Evolutionary conservation across 2,329 filamentous ascomycete genomes (phyloP).

Genomic region (Domatiomyces catenatus): DNA sequence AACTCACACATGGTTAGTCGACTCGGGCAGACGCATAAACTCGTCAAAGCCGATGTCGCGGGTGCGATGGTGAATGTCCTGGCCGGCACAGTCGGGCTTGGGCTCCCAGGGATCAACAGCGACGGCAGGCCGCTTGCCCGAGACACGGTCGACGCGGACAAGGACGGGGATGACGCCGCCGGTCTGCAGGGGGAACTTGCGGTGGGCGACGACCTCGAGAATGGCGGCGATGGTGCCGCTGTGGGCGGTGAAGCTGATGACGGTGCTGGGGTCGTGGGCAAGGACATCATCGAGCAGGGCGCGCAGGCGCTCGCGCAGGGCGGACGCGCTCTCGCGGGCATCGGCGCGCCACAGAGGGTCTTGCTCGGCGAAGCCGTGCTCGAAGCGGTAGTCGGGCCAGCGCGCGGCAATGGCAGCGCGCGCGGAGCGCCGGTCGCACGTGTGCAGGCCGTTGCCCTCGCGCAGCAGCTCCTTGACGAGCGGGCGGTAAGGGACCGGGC

Average conservation of each 20-base stretch:
- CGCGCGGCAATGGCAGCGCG: slow-evolving; percentile 29
- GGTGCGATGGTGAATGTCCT: neutral
- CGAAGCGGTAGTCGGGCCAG: slow-evolving; percentile 31
- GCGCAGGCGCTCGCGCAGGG: slow-evolving; percentile 32
- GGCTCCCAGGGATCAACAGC: slow-evolving; percentile 1
- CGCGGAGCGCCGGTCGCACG: slow-evolving; percentile 43
- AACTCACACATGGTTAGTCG: neutral
- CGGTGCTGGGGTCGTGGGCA: slow-evolving; percentile 29
- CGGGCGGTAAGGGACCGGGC: slow-evolving; percentile 25
- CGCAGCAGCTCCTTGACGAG: slow-evolving; percentile 43
- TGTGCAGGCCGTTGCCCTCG: slow-evolving; percentile 46
- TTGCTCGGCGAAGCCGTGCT: slow-evolving; percentile 40
- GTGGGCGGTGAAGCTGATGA: slow-evolving; percentile 43
- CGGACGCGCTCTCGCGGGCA: slow-evolving; percentile 33
- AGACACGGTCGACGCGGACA: slow-evolving; percentile 25
- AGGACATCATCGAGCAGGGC: slow-evolving; percentile 40
- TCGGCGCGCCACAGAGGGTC: slow-evolving; percentile 39
- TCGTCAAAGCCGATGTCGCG: neutral
- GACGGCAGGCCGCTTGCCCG: slow-evolving; percentile 1
- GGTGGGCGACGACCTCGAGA: slow-evolving; percentile 32
- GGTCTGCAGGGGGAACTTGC: slow-evolving; percentile 32
- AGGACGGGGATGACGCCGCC: slow-evolving; percentile 40
- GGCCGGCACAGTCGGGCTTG: slow-evolving; percentile 2
- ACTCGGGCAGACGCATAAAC: neutral
- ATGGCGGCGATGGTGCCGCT: slow-evolving; percentile 44